Conservation (phyloP, 129 eudicot genomes). For the Helianthus annuus region HanXRQr2.0-SUNRISE NC_035437.2:90848342-90848841, state of each 20-base stretch:
- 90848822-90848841: slow-evolving; percentile 45
- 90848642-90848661: not conserved
- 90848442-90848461: too few relatives aligned
- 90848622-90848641: too few relatives aligned
- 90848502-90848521: not conserved
- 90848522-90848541: not conserved
- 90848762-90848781: slow-evolving; percentile 48
- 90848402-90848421: too few relatives aligned
- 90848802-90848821: slow-evolving; percentile 45
- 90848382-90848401: too few relatives aligned
- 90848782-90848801: slow-evolving; percentile 53
- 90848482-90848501: not conserved
- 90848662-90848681: slow-evolving; percentile 20
- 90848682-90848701: slow-evolving; percentile 52
- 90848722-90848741: slow-evolving; percentile 40
- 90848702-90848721: slow-evolving; percentile 57
- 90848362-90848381: too few relatives aligned
- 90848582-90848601: slow-evolving; percentile 47
- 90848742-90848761: slow-evolving; percentile 40
- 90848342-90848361: too few relatives aligned
- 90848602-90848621: too few relatives aligned
- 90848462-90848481: too few relatives aligned
- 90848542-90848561: not conserved
- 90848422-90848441: too few relatives aligned
- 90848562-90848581: slow-evolving; percentile 51